Percentiles rank a stretch among this genome's conserved stretches.
phyloP scores from a whole-genome alignment of 257 asterid species.

The Capsicum baccatum region DNA sequence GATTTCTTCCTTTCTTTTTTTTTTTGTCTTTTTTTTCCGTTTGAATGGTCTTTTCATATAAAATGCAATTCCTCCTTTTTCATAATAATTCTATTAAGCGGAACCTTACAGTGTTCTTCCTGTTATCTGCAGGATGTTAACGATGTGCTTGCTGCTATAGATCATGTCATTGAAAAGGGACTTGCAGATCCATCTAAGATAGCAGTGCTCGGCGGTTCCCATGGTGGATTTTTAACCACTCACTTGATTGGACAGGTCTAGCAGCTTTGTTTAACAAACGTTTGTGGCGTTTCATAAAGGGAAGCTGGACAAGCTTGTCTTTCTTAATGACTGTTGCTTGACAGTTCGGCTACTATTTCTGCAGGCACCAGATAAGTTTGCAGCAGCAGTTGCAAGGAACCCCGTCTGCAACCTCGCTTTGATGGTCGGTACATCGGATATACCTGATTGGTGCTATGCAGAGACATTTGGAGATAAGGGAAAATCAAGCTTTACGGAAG shows the following conservation, averaged over 20 bases:
- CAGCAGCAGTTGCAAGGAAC: slow-evolving; percentile 91
- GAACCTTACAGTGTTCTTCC: background rate
- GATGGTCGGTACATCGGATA: slow-evolving; percentile 94
- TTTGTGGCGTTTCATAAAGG: background rate
- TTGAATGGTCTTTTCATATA: background rate
- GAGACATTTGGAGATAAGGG: slow-evolving; percentile 76
- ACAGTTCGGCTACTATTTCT: background rate
- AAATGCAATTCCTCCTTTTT: slow-evolving; percentile 9
- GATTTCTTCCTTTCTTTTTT: background rate
- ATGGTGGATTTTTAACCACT: slow-evolving; percentile 96
- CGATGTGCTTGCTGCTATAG: slow-evolving; percentile 84
- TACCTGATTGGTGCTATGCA: slow-evolving; percentile 89
- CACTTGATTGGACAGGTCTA: slow-evolving; percentile 97
- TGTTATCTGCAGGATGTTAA: slow-evolving; percentile 70
- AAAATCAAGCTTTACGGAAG: slow-evolving; percentile 62
- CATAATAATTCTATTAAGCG: background rate
- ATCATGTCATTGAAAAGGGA: slow-evolving; percentile 62
- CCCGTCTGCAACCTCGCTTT: slow-evolving; percentile 93
- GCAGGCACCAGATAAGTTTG: slow-evolving; percentile 90
- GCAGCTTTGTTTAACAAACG: background rate
- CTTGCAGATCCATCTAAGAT: slow-evolving; percentile 90
- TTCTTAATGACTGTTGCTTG: background rate
- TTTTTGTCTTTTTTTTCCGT: background rate
- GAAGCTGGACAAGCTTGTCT: background rate
- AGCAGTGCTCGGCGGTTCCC: slow-evolving; percentile 91